phyloP scores from a whole-genome alignment of 2,329 filamentous ascomycete genomes.

The Trichoderma breve region DNA sequence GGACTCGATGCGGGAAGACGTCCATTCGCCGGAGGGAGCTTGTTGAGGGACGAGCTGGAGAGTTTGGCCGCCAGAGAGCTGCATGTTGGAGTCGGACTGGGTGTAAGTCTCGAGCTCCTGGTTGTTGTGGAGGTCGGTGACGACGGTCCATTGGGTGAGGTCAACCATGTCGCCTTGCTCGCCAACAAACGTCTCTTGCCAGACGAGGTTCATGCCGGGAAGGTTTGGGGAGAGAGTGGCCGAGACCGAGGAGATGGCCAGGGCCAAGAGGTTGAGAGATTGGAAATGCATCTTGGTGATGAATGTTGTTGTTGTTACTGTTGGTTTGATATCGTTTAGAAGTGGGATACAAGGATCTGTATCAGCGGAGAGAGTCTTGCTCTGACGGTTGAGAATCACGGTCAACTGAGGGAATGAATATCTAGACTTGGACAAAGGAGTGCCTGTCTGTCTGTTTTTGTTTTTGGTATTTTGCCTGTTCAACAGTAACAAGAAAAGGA shows the following conservation, averaged over 20 bases:
- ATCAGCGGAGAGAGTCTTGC: neutral
- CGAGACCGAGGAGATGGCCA: constrained; percentile 28
- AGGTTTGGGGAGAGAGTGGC: constrained; percentile 41
- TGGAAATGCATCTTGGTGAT: constrained; percentile 28
- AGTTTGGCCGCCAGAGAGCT: constrained; percentile 50
- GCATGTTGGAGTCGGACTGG: constrained; percentile 44
- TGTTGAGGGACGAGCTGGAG: constrained; percentile 50
- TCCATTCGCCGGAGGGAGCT: constrained; percentile 42
- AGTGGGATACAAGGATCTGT: neutral
- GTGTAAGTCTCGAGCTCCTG: constrained; percentile 50
- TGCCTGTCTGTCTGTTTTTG: neutral
- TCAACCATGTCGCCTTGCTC: constrained; percentile 39
- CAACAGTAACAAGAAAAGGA: constrained; percentile 8
- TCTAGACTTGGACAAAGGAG: neutral
- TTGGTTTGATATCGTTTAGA: neutral
- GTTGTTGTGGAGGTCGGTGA: constrained; percentile 46
- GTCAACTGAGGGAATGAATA: constrained; percentile 1
- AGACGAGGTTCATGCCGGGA: constrained; percentile 42
- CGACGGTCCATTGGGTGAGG: constrained; percentile 45
- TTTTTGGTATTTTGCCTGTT: neutral
- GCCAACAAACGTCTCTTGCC: constrained; percentile 47
- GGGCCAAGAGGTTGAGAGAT: constrained; percentile 24
- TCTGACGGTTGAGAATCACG: neutral
- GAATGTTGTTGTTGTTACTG: neutral
- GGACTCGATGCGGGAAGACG: constrained; percentile 50